phyloP scores from a whole-genome alignment of 306 rosid genomes.

The Betula pendula region DNA sequence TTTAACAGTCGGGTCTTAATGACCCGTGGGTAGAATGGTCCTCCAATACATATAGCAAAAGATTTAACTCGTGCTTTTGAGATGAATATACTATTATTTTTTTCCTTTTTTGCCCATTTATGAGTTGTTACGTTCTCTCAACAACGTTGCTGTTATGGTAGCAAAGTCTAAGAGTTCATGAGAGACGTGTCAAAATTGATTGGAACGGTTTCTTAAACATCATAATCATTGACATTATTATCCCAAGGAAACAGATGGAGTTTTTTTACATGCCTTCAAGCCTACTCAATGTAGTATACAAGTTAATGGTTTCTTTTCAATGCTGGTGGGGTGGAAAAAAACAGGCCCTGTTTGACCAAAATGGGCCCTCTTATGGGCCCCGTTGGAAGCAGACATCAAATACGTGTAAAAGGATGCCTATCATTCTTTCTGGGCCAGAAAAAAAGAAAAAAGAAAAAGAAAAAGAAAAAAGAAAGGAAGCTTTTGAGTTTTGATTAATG shows the following conservation, averaged over 20 bases:
- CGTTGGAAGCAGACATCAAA: not conserved
- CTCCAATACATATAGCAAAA: too few relatives aligned
- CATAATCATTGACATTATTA: slow-evolving; percentile 17
- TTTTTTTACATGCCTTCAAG: slow-evolving; percentile 34
- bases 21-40: too few relatives aligned
- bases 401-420: not conserved
- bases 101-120: not conserved
- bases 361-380: not conserved
- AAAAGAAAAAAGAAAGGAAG: not conserved
- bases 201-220: slow-evolving; percentile 14
- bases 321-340: not conserved
- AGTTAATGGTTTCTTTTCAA: not conserved
- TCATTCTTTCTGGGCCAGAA: too few relatives aligned
- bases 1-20: too few relatives aligned
- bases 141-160: slow-evolving; percentile 18
- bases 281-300: slow-evolving; percentile 35
- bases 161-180: slow-evolving; percentile 5
- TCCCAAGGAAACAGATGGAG: slow-evolving; percentile 11
- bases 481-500: not conserved
- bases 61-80: too few relatives aligned
- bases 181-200: slow-evolving; percentile 13
- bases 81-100: not conserved
- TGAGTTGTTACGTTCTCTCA: slow-evolving; percentile 6
- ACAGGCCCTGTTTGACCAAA: not conserved
- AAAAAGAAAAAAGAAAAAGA: not conserved